A percentile compares a stretch with the other conserved stretches of the same genome.
phyloP scores from a whole-genome alignment of 768 basidiomycete genomes.

The Russula brevipes region DNA sequence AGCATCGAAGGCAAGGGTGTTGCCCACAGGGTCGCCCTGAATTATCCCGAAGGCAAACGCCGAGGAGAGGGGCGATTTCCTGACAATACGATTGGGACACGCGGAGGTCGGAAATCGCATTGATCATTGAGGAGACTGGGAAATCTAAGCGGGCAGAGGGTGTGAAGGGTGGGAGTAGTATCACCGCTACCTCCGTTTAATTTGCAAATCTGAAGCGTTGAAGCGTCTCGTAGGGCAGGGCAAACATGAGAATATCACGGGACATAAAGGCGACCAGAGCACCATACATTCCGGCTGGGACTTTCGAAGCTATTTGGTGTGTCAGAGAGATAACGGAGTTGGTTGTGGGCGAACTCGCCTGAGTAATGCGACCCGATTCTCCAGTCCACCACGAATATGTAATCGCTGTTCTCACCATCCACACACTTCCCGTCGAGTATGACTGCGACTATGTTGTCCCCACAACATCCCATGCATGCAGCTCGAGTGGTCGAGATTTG shows the following conservation, averaged over 20 bases:
- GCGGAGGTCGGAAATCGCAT: neutral
- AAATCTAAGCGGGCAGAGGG: conserved; percentile 1
- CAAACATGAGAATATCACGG: conserved; percentile 1
- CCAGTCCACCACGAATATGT: conserved; percentile 12
- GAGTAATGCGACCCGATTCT: conserved; percentile 7
- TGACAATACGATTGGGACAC: conserved; percentile 4
- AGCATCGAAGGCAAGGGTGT: conserved; percentile 7
- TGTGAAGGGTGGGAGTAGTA: neutral
- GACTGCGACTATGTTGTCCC: conserved; percentile 14
- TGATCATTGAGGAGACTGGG: conserved; percentile 1
- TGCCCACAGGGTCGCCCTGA: conserved; percentile 11
- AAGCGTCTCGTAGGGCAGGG: neutral
- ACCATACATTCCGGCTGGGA: neutral
- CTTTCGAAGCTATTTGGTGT: neutral
- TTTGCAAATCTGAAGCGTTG: conserved; percentile 6
- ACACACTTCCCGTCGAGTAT: neutral
- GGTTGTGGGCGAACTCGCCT: neutral
- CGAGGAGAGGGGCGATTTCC: neutral
- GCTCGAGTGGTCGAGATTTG: neutral
- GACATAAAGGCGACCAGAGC: conserved; percentile 13
- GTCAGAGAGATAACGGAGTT: neutral
- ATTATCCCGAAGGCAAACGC: neutral
- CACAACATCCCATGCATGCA: conserved; percentile 11
- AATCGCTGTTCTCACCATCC: neutral
- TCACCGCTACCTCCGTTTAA: neutral